Percentiles rank a stretch among this genome's conserved stretches.
These are phyloP conservation scores for Brettanomyces sp. DNA, from an alignment of 805 yeast genomes.

Conservation along the genomic window DNA sequence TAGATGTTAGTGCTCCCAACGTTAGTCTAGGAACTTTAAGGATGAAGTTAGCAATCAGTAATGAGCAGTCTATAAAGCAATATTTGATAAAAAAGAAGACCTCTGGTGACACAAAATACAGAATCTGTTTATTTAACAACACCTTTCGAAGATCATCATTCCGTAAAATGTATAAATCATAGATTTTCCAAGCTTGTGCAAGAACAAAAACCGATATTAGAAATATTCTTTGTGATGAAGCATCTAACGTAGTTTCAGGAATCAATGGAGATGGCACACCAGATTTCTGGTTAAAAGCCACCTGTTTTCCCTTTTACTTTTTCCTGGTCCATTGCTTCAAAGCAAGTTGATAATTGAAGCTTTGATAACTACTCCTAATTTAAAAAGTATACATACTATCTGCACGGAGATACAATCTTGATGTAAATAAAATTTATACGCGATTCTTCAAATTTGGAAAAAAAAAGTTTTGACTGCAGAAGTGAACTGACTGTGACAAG, in stretches of 20 bases:
- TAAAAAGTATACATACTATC: too few species aligned
- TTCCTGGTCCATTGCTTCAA: too few species aligned
- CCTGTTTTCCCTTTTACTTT: too few species aligned
- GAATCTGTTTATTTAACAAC: constrained; percentile 15
- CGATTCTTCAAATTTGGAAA: too few species aligned
- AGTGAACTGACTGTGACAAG: too few species aligned
- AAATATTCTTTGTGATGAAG: constrained; percentile 67
- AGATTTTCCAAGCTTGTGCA: constrained; percentile 81
- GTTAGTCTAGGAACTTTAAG: constrained; percentile 67
- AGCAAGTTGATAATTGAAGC: too few species aligned
- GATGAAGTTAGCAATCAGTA: constrained; percentile 61
- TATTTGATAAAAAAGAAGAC: constrained; percentile 62
- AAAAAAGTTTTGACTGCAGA: too few species aligned
- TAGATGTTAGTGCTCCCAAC: constrained; percentile 49
- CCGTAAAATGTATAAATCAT: constrained; percentile 56
- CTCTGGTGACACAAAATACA: constrained; percentile 35
- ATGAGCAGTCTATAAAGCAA: constrained; percentile 60
- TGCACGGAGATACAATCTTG: too few species aligned
- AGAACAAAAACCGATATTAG: constrained; percentile 56
- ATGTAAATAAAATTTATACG: too few species aligned
- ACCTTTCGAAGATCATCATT: constrained; percentile 24
- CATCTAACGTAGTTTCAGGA: constrained; percentile 58
- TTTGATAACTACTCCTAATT: too few species aligned
- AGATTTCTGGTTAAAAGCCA: too few species aligned
- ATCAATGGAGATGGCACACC: constrained; percentile 32